A percentile compares a stretch with the other conserved stretches of the same genome.
Conservation (phyloP, 23 red algal species). For the Agarophyton chilense region DNA sequence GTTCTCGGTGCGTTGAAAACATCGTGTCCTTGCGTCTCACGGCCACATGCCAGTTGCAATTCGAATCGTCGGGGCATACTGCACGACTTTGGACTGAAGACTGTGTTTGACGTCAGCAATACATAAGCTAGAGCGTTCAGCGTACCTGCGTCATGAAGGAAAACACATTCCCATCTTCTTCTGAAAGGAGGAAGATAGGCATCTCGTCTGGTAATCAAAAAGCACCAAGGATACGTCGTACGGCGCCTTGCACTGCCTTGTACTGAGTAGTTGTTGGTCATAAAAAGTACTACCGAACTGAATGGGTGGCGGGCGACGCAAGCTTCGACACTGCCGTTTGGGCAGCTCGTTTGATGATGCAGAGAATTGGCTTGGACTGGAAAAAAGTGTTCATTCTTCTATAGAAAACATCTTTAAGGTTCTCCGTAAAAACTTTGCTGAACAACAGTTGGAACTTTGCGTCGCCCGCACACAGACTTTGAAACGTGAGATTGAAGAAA, state of each 20-base stretch:
- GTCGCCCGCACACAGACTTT: conserved; percentile 18
- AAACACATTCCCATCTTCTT: background rate
- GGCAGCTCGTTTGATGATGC: conserved; percentile 29
- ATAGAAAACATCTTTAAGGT: background rate
- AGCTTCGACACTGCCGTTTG: conserved; percentile 34
- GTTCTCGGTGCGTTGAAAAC: background rate
- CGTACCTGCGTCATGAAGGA: background rate
- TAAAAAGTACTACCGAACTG: background rate
- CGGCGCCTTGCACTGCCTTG: background rate
- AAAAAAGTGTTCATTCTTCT: background rate
- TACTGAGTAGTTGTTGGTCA: background rate
- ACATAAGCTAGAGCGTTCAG: background rate
- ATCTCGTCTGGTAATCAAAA: background rate
- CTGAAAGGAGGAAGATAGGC: background rate
- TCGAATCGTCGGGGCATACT: background rate
- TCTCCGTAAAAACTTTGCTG: background rate
- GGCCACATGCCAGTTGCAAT: background rate
- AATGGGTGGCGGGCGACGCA: conserved; percentile 34
- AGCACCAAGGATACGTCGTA: background rate
- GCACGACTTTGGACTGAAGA: background rate
- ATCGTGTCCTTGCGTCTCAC: background rate
- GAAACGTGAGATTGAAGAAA: conserved; percentile 20
- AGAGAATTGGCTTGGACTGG: conserved; percentile 11
- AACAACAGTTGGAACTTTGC: conserved; percentile 34
- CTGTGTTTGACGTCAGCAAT: background rate